Evolutionary conservation across 768 basidiomycete genomes (phyloP).

Genomic region (Xerocomellus chrysenteron): DNA sequence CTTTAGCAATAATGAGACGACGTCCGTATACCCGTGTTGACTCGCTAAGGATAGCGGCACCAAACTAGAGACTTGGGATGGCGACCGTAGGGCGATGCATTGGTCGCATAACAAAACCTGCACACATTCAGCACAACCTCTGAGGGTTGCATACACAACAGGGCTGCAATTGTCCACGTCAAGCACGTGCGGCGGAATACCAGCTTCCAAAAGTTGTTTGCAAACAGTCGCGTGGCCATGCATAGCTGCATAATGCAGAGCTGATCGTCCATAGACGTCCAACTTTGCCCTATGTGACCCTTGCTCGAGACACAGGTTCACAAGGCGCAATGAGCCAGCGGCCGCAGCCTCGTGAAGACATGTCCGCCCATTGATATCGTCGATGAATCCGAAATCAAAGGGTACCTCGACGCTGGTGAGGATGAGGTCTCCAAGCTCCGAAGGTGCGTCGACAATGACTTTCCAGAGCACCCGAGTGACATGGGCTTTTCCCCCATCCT

Average conservation of each 20-base stretch:
- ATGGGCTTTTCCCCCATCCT: conserved; percentile 59
- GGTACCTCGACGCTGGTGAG: conserved; percentile 61
- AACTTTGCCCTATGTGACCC: conserved; percentile 67
- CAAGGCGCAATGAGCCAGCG: conserved; percentile 74
- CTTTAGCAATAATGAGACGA: conserved; percentile 73
- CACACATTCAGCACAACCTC: conserved; percentile 82
- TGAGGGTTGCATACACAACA: conserved; percentile 89
- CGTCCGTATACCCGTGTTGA: conserved; percentile 83
- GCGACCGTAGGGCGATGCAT: conserved; percentile 61
- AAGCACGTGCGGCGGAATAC: conserved; percentile 61
- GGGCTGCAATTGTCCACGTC: conserved; percentile 95
- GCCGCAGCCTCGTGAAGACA: conserved; percentile 94
- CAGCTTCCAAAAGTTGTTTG: conserved; percentile 67
- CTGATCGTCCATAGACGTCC: conserved; percentile 90
- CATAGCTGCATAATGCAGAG: conserved; percentile 95
- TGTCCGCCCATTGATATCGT: conserved; percentile 95
- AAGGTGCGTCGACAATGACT: conserved; percentile 77
- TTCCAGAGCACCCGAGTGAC: conserved; percentile 96
- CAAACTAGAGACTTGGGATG: conserved; percentile 61
- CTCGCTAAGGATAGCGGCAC: conserved; percentile 90
- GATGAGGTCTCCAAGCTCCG: conserved; percentile 71
- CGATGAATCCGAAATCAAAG: conserved; percentile 89
- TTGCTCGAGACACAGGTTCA: conserved; percentile 74
- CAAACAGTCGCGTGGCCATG: conserved; percentile 81
- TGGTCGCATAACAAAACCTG: conserved; percentile 74